Percentiles rank a stretch among this genome's conserved stretches.
These are phyloP conservation scores for Didymella keratinophila DNA, from an alignment of 2,329 filamentous ascomycete genomes.

Conservation along the genomic window DNA sequence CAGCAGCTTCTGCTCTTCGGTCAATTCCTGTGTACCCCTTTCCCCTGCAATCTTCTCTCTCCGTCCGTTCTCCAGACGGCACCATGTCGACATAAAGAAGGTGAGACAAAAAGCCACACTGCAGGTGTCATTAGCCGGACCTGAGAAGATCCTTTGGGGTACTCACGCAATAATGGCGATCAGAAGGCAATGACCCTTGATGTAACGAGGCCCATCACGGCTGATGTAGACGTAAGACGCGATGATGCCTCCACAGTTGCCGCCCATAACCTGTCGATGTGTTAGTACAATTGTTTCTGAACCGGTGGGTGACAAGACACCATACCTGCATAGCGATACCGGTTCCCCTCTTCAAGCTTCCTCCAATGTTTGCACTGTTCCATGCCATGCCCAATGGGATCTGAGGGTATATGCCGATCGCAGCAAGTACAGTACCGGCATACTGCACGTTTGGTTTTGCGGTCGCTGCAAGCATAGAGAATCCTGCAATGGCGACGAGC, in stretches of 20 bases:
- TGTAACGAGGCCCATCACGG: slow-evolving; percentile 55
- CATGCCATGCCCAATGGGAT: slow-evolving; percentile 65
- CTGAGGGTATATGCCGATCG: slow-evolving; percentile 61
- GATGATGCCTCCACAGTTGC: slow-evolving; percentile 77
- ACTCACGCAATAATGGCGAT: slow-evolving; percentile 54
- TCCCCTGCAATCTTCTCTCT: slow-evolving; percentile 59
- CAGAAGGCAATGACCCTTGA: slow-evolving; percentile 56
- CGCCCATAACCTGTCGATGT: slow-evolving; percentile 53
- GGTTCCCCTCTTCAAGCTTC: slow-evolving; percentile 62
- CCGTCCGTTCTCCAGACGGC: slow-evolving; percentile 64
- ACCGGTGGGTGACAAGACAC: not conserved
- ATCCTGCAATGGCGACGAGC: slow-evolving; percentile 63
- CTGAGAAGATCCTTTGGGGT: not conserved
- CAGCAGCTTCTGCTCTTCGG: slow-evolving; percentile 60
- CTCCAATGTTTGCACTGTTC: slow-evolving; percentile 67
- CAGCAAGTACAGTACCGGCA: slow-evolving; percentile 45
- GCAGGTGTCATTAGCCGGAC: slow-evolving; percentile 15
- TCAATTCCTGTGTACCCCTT: slow-evolving; percentile 57
- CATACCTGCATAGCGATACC: slow-evolving; percentile 62
- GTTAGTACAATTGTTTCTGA: not conserved
- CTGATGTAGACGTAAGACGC: slow-evolving; percentile 59
- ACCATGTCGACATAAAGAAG: slow-evolving; percentile 65
- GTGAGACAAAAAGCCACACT: slow-evolving; percentile 61
- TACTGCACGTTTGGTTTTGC: slow-evolving; percentile 42
- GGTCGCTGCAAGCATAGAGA: slow-evolving; percentile 43